These are phyloP conservation scores for Cordyceps farinosa DNA, from an alignment of 2,329 filamentous ascomycete genomes.

Conservation along the genomic window DNA sequence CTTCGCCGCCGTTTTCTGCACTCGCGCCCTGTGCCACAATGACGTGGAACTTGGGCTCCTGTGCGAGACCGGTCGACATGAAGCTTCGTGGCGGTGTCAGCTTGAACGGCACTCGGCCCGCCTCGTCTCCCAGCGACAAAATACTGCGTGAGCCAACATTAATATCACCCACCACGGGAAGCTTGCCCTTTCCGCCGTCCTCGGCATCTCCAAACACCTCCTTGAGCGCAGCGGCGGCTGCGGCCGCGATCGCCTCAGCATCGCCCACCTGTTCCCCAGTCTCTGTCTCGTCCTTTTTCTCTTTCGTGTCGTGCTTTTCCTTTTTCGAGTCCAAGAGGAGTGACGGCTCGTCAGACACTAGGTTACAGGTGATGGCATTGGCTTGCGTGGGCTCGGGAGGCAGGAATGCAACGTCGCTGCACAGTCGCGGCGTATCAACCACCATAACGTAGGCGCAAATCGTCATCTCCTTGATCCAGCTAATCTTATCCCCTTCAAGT, in stretches of 20 bases:
- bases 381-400: slow-evolving; percentile 75
- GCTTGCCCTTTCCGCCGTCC: slow-evolving; percentile 30
- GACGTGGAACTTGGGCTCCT: slow-evolving; percentile 29
- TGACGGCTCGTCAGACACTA: slow-evolving; percentile 50
- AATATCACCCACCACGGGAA: slow-evolving; percentile 50
- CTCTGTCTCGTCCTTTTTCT: slow-evolving; percentile 32
- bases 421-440: slow-evolving; percentile 82
- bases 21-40: slow-evolving; percentile 44
- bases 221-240: slow-evolving; percentile 6
- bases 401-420: slow-evolving; percentile 80
- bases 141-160: slow-evolving; percentile 50
- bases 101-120: slow-evolving; percentile 44
- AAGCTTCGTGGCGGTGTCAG: slow-evolving; percentile 45
- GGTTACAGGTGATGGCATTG: slow-evolving; percentile 72
- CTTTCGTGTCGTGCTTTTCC: slow-evolving; percentile 38
- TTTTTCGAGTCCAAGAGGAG: background rate
- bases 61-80: slow-evolving; percentile 25
- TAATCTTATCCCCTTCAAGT: slow-evolving; percentile 69
- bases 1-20: slow-evolving; percentile 57
- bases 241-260: slow-evolving; percentile 1
- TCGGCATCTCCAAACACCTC: slow-evolving; percentile 16
- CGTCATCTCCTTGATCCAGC: slow-evolving; percentile 88
- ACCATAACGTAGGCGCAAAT: slow-evolving; percentile 94
- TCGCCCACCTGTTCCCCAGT: background rate
- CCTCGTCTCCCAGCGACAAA: slow-evolving; percentile 44